Evolutionary conservation across 805 yeast genomes (phyloP).

Genomic region (Starmera dryadoides): DNA sequence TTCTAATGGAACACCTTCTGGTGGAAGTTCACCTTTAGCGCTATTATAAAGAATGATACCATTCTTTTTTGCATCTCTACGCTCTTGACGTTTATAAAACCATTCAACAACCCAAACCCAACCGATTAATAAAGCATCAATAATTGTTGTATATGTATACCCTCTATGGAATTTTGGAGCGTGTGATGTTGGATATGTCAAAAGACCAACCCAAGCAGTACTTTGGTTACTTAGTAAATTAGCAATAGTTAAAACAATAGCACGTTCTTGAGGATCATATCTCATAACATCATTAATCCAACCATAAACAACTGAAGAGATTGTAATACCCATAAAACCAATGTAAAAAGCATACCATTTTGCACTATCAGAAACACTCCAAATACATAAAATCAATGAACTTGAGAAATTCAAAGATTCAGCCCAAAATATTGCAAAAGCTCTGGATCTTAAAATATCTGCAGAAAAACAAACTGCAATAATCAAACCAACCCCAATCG

Average conservation of each 20-base stretch:
- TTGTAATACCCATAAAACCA: constrained; percentile 56
- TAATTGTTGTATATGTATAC: constrained; percentile 40
- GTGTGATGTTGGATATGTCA: constrained; percentile 49
- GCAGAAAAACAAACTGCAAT: too few species aligned
- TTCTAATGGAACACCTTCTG: too few species aligned
- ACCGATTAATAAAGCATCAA: constrained; percentile 36
- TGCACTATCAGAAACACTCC: constrained; percentile 51
- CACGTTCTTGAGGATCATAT: constrained; percentile 46
- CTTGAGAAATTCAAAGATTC: too few species aligned
- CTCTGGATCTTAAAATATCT: too few species aligned
- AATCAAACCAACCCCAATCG: too few species aligned
- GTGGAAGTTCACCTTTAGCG: constrained; percentile 20
- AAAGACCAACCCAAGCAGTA: constrained; percentile 52
- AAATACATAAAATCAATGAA: too few species aligned
- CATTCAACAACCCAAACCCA: constrained; percentile 47
- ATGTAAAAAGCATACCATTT: constrained; percentile 61
- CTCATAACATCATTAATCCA: constrained; percentile 53
- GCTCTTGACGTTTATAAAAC: constrained; percentile 48
- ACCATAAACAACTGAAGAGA: constrained; percentile 54
- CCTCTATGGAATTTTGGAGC: constrained; percentile 52
- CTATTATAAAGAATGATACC: constrained; percentile 43
- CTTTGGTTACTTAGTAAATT: constrained; percentile 44
- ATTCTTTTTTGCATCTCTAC: constrained; percentile 34
- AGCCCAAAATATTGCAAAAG: too few species aligned
- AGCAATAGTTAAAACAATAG: constrained; percentile 51